Percentiles rank a stretch among this genome's conserved stretches.
Conservation (phyloP, 495 filamentous ascomycete species). For the Aspergillus diversus region DNA sequence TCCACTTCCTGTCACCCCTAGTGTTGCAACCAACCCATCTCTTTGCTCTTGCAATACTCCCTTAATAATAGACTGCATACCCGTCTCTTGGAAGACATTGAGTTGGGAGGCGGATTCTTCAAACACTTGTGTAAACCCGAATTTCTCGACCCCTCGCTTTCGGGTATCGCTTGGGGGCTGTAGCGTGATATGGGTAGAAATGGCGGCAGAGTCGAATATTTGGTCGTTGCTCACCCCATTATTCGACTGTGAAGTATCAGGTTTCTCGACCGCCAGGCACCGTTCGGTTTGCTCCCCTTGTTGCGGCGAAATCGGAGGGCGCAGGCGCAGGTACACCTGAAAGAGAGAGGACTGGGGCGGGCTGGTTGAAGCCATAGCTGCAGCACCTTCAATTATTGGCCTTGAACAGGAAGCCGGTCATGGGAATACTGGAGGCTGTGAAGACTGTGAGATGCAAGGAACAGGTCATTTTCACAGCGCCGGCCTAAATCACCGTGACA, state of each 20-base stretch:
- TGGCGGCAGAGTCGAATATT: constrained; percentile 35
- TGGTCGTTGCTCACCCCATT: constrained; percentile 15
- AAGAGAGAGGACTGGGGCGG: constrained; percentile 68
- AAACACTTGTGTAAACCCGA: constrained; percentile 92
- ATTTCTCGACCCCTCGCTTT: constrained; percentile 87
- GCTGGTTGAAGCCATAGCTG: constrained; percentile 45
- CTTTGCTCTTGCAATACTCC: constrained; percentile 79
- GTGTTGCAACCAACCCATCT: constrained; percentile 87
- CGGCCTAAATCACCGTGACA: constrained; percentile 11
- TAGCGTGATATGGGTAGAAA: constrained; percentile 82
- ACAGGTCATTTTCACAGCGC: neutral
- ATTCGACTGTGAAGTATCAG: constrained; percentile 31
- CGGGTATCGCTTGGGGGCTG: constrained; percentile 79
- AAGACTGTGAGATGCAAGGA: constrained; percentile 16
- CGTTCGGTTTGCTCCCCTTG: constrained; percentile 58
- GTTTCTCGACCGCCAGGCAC: constrained; percentile 75
- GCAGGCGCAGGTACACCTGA: constrained; percentile 88
- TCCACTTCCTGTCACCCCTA: constrained; percentile 94
- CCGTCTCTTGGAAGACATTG: constrained; percentile 84
- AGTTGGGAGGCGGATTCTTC: constrained; percentile 82
- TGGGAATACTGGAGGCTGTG: constrained; percentile 7
- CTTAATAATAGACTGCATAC: constrained; percentile 73
- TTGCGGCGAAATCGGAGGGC: constrained; percentile 62
- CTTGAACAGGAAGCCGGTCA: neutral
- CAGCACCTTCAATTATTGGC: constrained; percentile 15